Base-by-base conservation (phyloP, 2,329 filamentous ascomycete species). In the Microdochium bolleyi region DNA sequence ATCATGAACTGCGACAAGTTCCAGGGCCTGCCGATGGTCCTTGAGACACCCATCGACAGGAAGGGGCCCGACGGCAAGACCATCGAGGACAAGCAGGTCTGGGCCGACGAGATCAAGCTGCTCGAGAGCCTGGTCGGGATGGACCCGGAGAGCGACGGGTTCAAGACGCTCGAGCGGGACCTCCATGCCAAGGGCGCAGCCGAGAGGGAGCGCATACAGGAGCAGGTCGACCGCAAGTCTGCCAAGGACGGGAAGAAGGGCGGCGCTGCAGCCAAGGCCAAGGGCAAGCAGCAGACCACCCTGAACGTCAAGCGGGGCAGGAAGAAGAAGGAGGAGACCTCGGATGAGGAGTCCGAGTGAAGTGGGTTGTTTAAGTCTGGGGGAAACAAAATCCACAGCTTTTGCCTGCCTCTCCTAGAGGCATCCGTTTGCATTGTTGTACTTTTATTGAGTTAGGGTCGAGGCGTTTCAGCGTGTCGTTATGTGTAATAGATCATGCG, bases 31-130 rank as follows among this genome's bases (percentile, higher is more conserved):
- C 94, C 94, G 3, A 90, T 99, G 83, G 85, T 99, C 2, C 79
- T 99, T 8, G 94, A 99, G 74, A 99, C 94, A n/a, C 94, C 94
- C 5, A 92, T 94, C 57, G 89, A 95, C 56, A 78, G 78, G 37
- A 81, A 82, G 48, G 84, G 80, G 19, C 72, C 76, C 49, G 76
- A 85, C 57, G 87, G 86, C 46, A 85, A 85, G 67, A 76, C 77
- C 25, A 68, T 84, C 37, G 88, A 95, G 63, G 90, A 96, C 67
- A 89, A 85, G 67, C 75, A 81, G 51, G 79, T 96, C 16, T 97
- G 92, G 92, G 91, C 92, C 1, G 79, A 85, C 48, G 94, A 99
- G 73, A 97, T 99, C 70, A 96, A 96, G 73, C 74, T 97, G 57
- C 78, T 99, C 4, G 94, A 99, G 71, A 84, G 84, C 48, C 74